Conservation (phyloP, 345 rosid species). For the Salix viminalis region DNA sequence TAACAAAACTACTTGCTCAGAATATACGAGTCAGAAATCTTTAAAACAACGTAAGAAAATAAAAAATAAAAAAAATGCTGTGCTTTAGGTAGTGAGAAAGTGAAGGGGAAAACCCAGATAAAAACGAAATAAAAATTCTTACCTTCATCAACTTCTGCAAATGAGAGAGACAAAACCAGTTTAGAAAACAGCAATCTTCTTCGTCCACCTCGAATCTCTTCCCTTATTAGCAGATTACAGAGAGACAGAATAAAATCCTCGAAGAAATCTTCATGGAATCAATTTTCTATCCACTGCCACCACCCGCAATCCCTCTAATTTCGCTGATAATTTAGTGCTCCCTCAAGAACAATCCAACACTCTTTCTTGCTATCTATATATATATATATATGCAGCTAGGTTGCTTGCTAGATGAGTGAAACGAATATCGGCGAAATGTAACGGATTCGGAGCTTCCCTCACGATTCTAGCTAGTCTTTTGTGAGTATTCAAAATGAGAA, state of each 20-base stretch:
- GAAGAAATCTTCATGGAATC: slow-evolving; percentile 5
- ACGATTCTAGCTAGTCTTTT: not conserved
- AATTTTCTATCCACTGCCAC: not conserved
- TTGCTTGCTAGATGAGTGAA: not conserved
- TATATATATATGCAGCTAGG: not conserved
- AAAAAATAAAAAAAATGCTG: not conserved
- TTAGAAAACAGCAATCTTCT: not conserved
- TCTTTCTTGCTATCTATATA: not conserved
- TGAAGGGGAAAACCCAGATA: not conserved
- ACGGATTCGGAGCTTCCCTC: not conserved
- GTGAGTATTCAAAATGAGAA: not conserved
- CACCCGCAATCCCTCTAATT: not conserved
- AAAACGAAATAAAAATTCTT: not conserved
- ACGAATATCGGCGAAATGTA: not conserved
- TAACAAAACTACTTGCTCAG: not conserved
- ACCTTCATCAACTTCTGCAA: not conserved
- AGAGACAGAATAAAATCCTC: not conserved
- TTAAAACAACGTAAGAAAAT: not conserved
- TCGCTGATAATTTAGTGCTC: not conserved
- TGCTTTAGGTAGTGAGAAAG: not conserved
- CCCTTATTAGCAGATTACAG: not conserved
- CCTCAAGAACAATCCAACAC: not conserved
- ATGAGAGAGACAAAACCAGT: not conserved
- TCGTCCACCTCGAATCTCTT: slow-evolving; percentile 5
- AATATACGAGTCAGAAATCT: not conserved